These are phyloP conservation scores for Alliaria petiolata DNA, from an alignment of 345 rosid species.

Conservation along the genomic window DNA sequence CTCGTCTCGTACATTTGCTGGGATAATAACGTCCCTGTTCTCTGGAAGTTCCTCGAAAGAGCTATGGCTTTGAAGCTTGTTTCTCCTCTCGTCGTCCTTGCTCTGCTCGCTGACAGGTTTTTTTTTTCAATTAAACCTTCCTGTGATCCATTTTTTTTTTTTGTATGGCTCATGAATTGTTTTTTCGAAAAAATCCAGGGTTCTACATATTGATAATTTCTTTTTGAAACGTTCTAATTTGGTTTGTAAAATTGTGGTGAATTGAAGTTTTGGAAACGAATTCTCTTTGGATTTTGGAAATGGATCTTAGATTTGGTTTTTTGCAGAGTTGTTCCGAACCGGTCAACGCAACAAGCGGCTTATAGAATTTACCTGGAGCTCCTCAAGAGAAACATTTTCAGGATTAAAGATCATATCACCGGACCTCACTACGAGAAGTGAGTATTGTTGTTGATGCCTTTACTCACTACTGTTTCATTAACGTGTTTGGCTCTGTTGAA, in stretches of 20 bases:
- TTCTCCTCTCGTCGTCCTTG: conserved; percentile 75
- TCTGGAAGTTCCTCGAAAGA: conserved; percentile 91
- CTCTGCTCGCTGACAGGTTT: conserved; percentile 75
- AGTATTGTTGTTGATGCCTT: conserved; percentile 30
- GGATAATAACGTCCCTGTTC: conserved; percentile 75
- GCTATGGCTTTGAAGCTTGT: conserved; percentile 61
- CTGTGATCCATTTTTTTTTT: neutral
- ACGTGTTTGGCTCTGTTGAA: neutral
- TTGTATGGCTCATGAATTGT: too few relatives aligned
- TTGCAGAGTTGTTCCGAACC: conserved; percentile 62
- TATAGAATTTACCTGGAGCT: conserved; percentile 90
- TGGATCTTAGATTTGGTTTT: conserved; percentile 8
- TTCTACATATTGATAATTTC: neutral
- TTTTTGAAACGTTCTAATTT: neutral
- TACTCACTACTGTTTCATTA: conserved; percentile 8
- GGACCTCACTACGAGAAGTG: conserved; percentile 57
- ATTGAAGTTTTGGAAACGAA: neutral
- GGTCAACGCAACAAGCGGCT: conserved; percentile 59
- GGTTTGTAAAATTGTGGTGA: too few relatives aligned
- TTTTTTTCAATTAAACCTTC: neutral
- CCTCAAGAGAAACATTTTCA: conserved; percentile 60
- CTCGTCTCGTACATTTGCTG: conserved; percentile 80
- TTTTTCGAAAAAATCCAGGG: too few relatives aligned
- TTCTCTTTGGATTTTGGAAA: neutral
- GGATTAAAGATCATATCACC: conserved; percentile 45